Base-by-base conservation (phyloP, 2,329 filamentous ascomycete species). In the Ophiostoma angusticollis region DNA sequence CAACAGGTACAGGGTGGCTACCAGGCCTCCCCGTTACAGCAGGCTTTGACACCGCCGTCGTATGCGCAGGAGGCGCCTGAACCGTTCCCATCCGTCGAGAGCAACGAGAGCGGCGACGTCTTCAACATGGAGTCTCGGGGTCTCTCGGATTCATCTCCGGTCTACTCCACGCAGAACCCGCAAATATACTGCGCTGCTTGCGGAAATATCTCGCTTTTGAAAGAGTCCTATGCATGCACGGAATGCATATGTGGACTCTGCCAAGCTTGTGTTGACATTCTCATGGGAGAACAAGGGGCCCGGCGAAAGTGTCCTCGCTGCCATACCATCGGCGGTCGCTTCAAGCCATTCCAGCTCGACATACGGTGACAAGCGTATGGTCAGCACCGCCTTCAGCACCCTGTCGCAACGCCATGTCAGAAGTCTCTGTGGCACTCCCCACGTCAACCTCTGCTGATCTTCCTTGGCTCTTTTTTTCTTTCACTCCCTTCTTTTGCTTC, bases 221-320 rank as follows among this genome's bases (percentile, higher is more conserved):
- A 78, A 52, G 82, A 89, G 52, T 91, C 84, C 24, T 95, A 86
- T 54, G 89, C 89, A 17, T 96, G 89, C 58, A 94, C 87, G 1
- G 87, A 95, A 58, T 96, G 91, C 58, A 93, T 96, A 47, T 93
- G 85, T 56, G 89, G 87, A 13, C 72, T 96, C 35, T 96, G 91
- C 58, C 76, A 80, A 47, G 77, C 85, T 43, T 96, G 89, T 52
- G 85, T 95, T 42, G 80, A 86, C 52, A 75, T 84, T 24, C 66
- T 89, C 40, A 78, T 84, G 60, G 74, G 72, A 49, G 81, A 85
- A 55, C 80, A 85, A 55, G 77, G 80, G 36, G 80, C 81, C 11
- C 64, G 80, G 45, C 73, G 80, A 52, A 83, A 82, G 55, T 91
- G 84, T 61, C 83, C 84, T 42, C 71, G 78, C 47, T 91, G 84